Evolutionary conservation across 139 green algal genomes (phyloP).

Genomic region (Chlorella ohadii): DNA sequence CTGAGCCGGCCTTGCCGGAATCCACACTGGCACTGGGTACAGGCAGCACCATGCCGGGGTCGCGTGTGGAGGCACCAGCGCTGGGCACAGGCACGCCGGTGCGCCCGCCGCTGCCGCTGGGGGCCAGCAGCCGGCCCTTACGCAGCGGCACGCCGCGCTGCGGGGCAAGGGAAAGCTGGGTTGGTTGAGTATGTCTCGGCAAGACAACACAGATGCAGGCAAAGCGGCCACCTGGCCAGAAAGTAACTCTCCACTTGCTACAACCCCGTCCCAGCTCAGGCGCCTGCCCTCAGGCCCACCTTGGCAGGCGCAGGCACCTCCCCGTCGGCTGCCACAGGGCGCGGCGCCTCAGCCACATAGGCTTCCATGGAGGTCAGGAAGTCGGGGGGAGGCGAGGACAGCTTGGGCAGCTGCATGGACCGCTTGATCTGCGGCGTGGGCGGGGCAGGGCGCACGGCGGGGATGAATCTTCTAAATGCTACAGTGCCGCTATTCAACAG

Average conservation of each 20-base stretch:
- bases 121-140: conserved; percentile 41
- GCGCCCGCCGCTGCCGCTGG: not conserved
- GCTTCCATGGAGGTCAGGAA: conserved; percentile 92
- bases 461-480: too few species aligned
- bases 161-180: not conserved
- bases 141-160: conserved; percentile 53
- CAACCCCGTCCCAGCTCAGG: too few species aligned
- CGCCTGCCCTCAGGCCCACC: too few species aligned
- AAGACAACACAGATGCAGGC: too few species aligned
- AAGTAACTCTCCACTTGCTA: too few species aligned
- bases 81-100: too few species aligned
- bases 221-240: too few species aligned
- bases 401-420: conserved; percentile 71
- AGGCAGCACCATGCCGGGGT: conserved; percentile 53
- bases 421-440: conserved; percentile 37
- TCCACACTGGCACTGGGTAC: conserved; percentile 7
- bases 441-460: too few species aligned
- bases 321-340: not conserved
- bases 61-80: not conserved
- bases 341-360: conserved; percentile 57
- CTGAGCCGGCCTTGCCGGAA: not conserved
- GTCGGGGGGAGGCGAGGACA: conserved; percentile 77
- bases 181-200: too few species aligned
- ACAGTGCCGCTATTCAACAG: too few species aligned
- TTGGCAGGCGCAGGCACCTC: not conserved